These are phyloP conservation scores for Blastosporella zonata DNA, from an alignment of 1,284 basidiomycete genomes.

Conservation along the genomic window DNA sequence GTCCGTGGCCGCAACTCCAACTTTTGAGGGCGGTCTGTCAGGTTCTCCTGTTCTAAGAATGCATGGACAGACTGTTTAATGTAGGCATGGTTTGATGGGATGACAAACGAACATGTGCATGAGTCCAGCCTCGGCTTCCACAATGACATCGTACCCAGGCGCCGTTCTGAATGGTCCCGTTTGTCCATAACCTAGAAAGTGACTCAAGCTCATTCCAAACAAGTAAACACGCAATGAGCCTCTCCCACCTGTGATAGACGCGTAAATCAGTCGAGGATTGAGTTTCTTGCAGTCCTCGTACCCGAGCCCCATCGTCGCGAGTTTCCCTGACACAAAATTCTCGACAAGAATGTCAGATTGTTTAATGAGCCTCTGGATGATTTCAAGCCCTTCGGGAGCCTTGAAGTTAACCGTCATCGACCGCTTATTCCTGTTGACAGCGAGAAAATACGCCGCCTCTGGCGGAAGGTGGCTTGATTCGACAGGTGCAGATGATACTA, in stretches of 20 bases:
- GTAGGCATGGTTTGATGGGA: not conserved
- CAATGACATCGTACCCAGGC: constrained; percentile 89
- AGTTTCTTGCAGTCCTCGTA: constrained; percentile 80
- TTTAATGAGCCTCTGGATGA: constrained; percentile 72
- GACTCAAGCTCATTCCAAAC: not conserved
- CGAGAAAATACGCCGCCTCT: constrained; percentile 92
- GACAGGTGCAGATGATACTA: constrained; percentile 40
- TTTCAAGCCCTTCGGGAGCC: constrained; percentile 69
- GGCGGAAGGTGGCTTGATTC: constrained; percentile 72
- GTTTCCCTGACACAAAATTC: constrained; percentile 84
- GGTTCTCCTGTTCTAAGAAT: constrained; percentile 79
- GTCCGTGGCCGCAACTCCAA: constrained; percentile 89
- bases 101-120: constrained; percentile 81
- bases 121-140: constrained; percentile 88
- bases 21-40: constrained; percentile 86
- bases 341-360: constrained; percentile 87
- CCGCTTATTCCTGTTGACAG: constrained; percentile 87
- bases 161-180: constrained; percentile 84
- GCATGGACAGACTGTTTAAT: too few relatives aligned
- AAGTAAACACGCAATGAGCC: not conserved
- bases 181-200: constrained; percentile 80
- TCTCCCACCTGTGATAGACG: constrained; percentile 78
- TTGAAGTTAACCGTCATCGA: constrained; percentile 89
- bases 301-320: constrained; percentile 81
- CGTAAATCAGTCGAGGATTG: constrained; percentile 85